Evolutionary conservation across 176 grass and related monocot genomes (phyloP), one percentile per base, ranked within the genome.

Genomic region (Triticum turgidum): DNA sequence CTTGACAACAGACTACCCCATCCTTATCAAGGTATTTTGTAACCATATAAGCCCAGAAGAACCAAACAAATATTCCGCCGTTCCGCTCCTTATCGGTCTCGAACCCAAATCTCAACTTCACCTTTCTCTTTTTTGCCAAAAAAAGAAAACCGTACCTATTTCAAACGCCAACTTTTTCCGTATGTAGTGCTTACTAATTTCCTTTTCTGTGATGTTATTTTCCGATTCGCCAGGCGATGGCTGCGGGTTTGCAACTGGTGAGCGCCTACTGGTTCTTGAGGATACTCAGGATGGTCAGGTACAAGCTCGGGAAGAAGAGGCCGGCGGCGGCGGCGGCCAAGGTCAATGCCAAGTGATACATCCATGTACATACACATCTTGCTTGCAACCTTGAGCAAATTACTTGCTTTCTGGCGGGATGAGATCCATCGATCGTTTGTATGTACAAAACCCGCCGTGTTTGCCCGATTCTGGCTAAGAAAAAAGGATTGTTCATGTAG

Each of bases 181-280:
- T 7, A 56, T 56, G 52, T 21, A 20, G 11, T 58, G 14, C 24
- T 14, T 34, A 64, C 47, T 52, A 17, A 9, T 30, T 15, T 5
- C 11, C 25, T 56, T 9, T 0, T 9, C 45, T 25, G 14, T 22
- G 15, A 29, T 81, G 11, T 61, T 44, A 42, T 54, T 2, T 52
- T 42, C 6, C 3, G 72, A 12, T 70, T 82, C 20, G 37, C 22
- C 75, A 90, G 94, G 94, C 94, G 32, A 97, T 92, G 92, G 91
- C 94, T 25, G 41, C 87, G 13, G 94, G 92, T 14, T 86, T 97
- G 88, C 94, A 97, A 67, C 78, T 97, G 74, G 92, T 97, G 20
- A 97, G 91, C 87, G 91, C 89, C 64, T 97, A 92, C 82, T 97
- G 92, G 94, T 97, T 97, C 88, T 67, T 90, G 69, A 93, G 90